phyloP scores from a whole-genome alignment of 2,329 filamentous ascomycete species.

The Verticillium tricorpus region DNA sequence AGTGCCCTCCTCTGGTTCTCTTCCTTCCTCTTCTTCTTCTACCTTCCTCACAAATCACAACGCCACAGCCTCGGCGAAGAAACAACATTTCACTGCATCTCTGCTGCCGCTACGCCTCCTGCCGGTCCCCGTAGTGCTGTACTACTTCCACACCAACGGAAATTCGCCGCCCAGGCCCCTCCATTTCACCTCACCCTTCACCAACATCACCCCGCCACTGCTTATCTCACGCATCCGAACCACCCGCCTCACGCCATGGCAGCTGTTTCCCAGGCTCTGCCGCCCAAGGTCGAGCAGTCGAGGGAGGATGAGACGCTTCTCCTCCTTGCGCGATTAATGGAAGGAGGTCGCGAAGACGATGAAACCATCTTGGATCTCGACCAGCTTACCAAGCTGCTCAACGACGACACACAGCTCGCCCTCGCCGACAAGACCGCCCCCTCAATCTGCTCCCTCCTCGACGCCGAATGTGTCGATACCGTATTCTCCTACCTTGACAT shows the following conservation, averaged over 20 bases:
- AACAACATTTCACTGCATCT: conserved; percentile 2
- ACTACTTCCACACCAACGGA: conserved; percentile 11
- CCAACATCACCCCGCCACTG: conserved; percentile 5
- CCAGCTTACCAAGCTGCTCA: conserved; percentile 54
- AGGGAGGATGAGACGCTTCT: conserved; percentile 66
- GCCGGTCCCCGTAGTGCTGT: conserved; percentile 7
- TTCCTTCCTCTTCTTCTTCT: background rate
- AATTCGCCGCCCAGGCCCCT: conserved; percentile 8
- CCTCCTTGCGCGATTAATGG: conserved; percentile 83
- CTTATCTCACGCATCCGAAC: background rate
- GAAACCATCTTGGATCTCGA: conserved; percentile 60
- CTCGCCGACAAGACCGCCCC: conserved; percentile 31
- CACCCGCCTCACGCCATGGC: conserved; percentile 22
- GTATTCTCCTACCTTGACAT: conserved; percentile 84
- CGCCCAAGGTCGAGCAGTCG: conserved; percentile 22
- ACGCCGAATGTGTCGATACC: conserved; percentile 75
- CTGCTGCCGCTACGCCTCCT: conserved; percentile 6
- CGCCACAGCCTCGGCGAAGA: background rate
- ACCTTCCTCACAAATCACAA: background rate
- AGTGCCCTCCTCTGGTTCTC: background rate
- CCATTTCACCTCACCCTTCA: background rate
- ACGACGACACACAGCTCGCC: conserved; percentile 41
- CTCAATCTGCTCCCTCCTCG: conserved; percentile 59
- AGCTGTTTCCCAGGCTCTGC: conserved; percentile 24
- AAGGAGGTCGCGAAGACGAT: conserved; percentile 78